These are phyloP conservation scores for Apophysomyces elegans DNA, from an alignment of 371 early-diverging fungal genomes.

Conservation along the genomic window DNA sequence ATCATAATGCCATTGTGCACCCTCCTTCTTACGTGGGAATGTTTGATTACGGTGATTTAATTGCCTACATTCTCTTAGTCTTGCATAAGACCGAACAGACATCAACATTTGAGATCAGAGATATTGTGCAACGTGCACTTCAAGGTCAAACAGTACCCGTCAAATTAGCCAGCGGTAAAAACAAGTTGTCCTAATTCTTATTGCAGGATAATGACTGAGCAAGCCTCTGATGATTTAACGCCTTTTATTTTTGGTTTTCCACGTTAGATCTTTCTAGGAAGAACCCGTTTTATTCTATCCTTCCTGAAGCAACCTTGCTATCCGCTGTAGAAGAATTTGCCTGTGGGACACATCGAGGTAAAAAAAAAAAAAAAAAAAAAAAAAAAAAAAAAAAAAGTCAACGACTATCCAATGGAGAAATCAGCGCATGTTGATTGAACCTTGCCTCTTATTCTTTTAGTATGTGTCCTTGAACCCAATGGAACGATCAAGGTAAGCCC, in stretches of 20 bases:
- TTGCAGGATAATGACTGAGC: too few species aligned
- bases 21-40: constrained; percentile 70
- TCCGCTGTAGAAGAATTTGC: constrained; percentile 79
- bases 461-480: constrained; percentile 64
- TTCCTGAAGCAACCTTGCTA: constrained; percentile 74
- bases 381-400: neutral
- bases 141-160: constrained; percentile 66
- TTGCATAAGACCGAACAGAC: constrained; percentile 29
- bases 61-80: constrained; percentile 48
- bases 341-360: constrained; percentile 78
- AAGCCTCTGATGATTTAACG: too few species aligned
- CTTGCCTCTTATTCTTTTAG: constrained; percentile 18
- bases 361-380: neutral
- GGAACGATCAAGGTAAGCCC: constrained; percentile 43
- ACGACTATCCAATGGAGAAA: too few species aligned
- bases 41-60: constrained; percentile 86
- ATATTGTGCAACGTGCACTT: constrained; percentile 60
- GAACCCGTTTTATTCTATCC: constrained; percentile 84
- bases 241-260: too few species aligned
- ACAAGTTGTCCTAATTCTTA: neutral
- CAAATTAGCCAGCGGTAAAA: constrained; percentile 61
- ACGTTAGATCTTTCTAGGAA: constrained; percentile 73
- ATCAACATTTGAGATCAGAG: constrained; percentile 45
- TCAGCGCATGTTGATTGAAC: too few species aligned
- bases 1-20: constrained; percentile 27